These are phyloP conservation scores for Fraxinus xanthoxyloides DNA, from an alignment of 305 asterid species.

Conservation along the genomic window DNA sequence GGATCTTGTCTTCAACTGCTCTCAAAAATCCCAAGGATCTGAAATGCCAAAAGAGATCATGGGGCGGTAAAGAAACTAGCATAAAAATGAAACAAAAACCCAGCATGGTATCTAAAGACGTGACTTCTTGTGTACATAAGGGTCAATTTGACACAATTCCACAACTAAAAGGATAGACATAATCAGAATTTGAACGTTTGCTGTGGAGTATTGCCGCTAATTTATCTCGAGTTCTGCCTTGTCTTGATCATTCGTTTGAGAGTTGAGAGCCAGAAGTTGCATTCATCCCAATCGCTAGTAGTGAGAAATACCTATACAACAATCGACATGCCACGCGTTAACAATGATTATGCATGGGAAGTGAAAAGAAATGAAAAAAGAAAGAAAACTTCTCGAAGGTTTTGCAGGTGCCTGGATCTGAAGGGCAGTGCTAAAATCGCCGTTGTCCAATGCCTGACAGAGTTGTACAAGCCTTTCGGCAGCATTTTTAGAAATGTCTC, in stretches of 20 bases:
- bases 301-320: conserved; percentile 72
- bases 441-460: conserved; percentile 81
- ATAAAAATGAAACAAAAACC: conserved; percentile 26
- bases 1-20: conserved; percentile 17
- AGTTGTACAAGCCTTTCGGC: conserved; percentile 93
- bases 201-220: conserved; percentile 9
- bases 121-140: conserved; percentile 35
- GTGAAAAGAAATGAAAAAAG: neutral
- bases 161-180: conserved; percentile 32
- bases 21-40: conserved; percentile 27
- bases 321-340: conserved; percentile 7
- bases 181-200: conserved; percentile 23
- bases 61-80: conserved; percentile 15
- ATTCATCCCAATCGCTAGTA: conserved; percentile 98
- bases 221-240: conserved; percentile 75
- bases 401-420: conserved; percentile 69
- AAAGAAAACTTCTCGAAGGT: conserved; percentile 1
- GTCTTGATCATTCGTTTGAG: conserved; percentile 95
- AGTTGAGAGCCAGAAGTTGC: conserved; percentile 91
- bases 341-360: neutral
- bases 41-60: conserved; percentile 16
- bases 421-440: conserved; percentile 81
- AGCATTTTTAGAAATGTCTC: conserved; percentile 92
- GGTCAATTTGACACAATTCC: conserved; percentile 27
- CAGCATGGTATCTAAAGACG: conserved; percentile 30